These are phyloP conservation scores for Aspergillus felis DNA, from an alignment of 2,329 filamentous ascomycete genomes.

Conservation along the genomic window DNA sequence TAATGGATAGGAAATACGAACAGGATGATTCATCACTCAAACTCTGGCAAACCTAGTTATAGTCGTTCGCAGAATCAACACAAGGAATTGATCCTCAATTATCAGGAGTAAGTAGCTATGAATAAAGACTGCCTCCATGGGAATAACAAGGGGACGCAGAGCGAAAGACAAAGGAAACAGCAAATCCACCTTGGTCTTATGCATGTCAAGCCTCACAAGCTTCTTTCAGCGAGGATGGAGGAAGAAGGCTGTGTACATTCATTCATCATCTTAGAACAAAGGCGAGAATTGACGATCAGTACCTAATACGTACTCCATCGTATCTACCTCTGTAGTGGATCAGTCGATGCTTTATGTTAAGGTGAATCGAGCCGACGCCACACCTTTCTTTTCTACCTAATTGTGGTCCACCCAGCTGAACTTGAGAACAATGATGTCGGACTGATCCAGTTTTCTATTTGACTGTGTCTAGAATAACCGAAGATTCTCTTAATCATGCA, in stretches of 20 bases:
- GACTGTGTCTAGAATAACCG: not conserved
- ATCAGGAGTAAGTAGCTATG: too few species aligned
- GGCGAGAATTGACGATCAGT: not conserved
- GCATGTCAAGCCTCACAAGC: not conserved
- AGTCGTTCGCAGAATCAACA: too few species aligned
- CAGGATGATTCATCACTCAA: too few species aligned
- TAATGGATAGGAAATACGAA: too few species aligned
- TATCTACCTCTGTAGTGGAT: too few species aligned
- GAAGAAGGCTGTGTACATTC: not conserved
- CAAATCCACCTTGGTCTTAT: not conserved
- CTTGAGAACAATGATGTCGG: too few species aligned
- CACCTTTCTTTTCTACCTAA: too few species aligned
- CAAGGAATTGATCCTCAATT: too few species aligned
- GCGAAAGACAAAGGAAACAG: not conserved
- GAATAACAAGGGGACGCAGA: not conserved
- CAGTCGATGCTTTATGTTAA: not conserved
- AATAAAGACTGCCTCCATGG: too few species aligned
- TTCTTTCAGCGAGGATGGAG: not conserved
- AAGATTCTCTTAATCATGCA: not conserved
- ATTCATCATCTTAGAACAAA: not conserved
- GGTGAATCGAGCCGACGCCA: not conserved
- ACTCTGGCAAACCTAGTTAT: too few species aligned
- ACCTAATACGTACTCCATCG: not conserved
- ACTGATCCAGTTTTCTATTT: too few species aligned
- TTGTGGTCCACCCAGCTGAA: not conserved